These are phyloP conservation scores for Cudoniella acicularis DNA, from an alignment of 495 filamentous ascomycete genomes.

Conservation along the genomic window DNA sequence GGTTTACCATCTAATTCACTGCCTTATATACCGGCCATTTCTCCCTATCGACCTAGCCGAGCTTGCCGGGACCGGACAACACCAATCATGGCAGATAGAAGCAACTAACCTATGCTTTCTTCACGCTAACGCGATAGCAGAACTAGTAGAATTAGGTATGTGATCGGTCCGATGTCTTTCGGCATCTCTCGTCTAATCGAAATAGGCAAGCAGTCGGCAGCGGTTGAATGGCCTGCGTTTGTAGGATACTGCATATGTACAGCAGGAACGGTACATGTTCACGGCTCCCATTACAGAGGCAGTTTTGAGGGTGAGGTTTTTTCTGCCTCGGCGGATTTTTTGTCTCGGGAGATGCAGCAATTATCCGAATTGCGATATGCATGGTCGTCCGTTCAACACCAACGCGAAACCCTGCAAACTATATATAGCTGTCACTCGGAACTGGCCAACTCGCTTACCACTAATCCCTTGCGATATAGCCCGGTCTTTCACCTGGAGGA, in stretches of 20 bases:
- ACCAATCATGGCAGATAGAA: constrained; percentile 89
- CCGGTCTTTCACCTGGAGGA: constrained; percentile 81
- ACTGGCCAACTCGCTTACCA: constrained; percentile 66
- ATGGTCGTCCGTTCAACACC: constrained; percentile 77
- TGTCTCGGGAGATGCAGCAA: constrained; percentile 75
- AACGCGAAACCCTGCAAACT: constrained; percentile 69
- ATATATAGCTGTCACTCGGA: constrained; percentile 71
- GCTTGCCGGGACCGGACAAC: constrained; percentile 71
- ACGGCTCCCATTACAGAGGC: constrained; percentile 72
- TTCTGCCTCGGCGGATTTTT: constrained; percentile 64
- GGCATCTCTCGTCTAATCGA: not conserved
- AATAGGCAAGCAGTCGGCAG: constrained; percentile 40
- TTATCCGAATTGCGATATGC: constrained; percentile 65
- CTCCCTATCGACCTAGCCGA: constrained; percentile 79
- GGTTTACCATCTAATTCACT: constrained; percentile 80
- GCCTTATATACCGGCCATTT: constrained; percentile 80
- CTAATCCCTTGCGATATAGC: constrained; percentile 62
- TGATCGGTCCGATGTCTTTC: constrained; percentile 27
- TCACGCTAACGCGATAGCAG: constrained; percentile 81
- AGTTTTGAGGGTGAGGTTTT: constrained; percentile 54
- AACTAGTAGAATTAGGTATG: constrained; percentile 69
- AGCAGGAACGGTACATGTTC: constrained; percentile 80
- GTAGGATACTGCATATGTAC: constrained; percentile 79
- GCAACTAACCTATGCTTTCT: constrained; percentile 82
- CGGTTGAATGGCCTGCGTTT: constrained; percentile 79